A percentile compares a stretch with the other conserved stretches of the same genome.
These are phyloP conservation scores for Strigomonas galati DNA, from an alignment of 208 protist species.

Conservation along the genomic window DNA sequence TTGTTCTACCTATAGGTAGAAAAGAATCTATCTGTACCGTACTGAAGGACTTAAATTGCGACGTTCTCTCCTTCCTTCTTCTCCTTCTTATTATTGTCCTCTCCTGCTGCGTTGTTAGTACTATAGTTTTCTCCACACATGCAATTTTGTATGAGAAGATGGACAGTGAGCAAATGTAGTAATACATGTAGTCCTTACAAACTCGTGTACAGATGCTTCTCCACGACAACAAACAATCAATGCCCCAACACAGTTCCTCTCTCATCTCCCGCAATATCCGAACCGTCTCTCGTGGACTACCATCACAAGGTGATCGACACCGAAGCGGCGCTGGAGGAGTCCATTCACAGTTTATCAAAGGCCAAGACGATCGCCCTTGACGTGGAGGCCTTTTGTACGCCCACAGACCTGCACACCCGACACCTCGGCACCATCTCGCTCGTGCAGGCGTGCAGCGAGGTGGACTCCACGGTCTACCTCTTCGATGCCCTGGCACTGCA, in stretches of 20 bases:
- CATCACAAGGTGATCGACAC: constrained; percentile 71
- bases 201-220: too few species aligned
- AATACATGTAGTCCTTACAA: too few species aligned
- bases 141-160: too few species aligned
- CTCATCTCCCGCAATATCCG: too few species aligned
- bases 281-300: constrained; percentile 65
- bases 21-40: background rate
- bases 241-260: too few species aligned
- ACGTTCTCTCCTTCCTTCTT: constrained; percentile 3
- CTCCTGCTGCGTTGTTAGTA: too few species aligned
- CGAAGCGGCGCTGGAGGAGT: constrained; percentile 25
- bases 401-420: constrained; percentile 23
- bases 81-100: background rate
- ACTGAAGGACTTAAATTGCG: background rate
- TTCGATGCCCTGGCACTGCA: constrained; percentile 83
- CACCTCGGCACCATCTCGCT: constrained; percentile 84
- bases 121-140: too few species aligned
- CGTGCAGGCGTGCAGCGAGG: constrained; percentile 71
- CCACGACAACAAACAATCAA: too few species aligned
- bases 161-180: too few species aligned
- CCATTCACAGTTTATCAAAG: constrained; percentile 28
- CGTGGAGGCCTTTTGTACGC: constrained; percentile 83
- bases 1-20: background rate
- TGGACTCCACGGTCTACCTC: constrained; percentile 59
- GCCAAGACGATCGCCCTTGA: constrained; percentile 69